Base-by-base conservation (phyloP, 2,329 filamentous ascomycete species). In the Neoarthrinium moseri region DNA sequence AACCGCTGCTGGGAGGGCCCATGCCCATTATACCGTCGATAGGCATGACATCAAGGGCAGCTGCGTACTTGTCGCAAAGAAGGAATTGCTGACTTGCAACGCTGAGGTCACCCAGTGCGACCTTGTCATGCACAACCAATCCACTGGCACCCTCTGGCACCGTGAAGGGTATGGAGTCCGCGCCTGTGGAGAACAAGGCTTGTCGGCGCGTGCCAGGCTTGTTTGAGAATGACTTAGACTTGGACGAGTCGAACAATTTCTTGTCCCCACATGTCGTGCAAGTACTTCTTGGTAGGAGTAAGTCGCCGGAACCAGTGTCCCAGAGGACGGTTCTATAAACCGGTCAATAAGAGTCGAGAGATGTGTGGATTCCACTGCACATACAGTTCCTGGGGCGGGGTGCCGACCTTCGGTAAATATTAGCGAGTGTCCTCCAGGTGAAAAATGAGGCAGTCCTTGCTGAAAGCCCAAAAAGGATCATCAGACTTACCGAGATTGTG, bases 1-100 rank as follows among this genome's bases (percentile, higher is more conserved):
- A 17, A 24, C 41, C 32, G 22, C 21, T 36, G 18, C 20, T 27
- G 15, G 50, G 46, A 10, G 45, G 43, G 24, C 49, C 41, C 20
- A 67, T 47, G 18, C 66, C 66, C 37, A 69, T 56, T 38, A 68
- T 60, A 27, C 64, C 64, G 27, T 66, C 63, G 24, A 62, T 58
- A 4, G 55, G 54, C 27, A 61, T 56, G 3, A 52, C 44, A 3
- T 53, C 51, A 12, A 66, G 47, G 6, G 52, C 52, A 1, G 56
- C 48, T 4, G 57, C 52, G 51, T 63, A 66, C 6, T 48, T 45
- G 35, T 65, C 55, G 46, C 61, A 66, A 6, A 65, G 51, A 3
- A 65, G 41, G 26, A 68, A 62, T 10, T 56, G 35, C 51, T 66
- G 63, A 43, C 53, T 47, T 7, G 39, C 21, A 2, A 56, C 52